A percentile compares a stretch with the other conserved stretches of the same genome.
Evolutionary conservation across 1,139 yeast species (phyloP).

Genomic region (Yamadazyma sp.): DNA sequence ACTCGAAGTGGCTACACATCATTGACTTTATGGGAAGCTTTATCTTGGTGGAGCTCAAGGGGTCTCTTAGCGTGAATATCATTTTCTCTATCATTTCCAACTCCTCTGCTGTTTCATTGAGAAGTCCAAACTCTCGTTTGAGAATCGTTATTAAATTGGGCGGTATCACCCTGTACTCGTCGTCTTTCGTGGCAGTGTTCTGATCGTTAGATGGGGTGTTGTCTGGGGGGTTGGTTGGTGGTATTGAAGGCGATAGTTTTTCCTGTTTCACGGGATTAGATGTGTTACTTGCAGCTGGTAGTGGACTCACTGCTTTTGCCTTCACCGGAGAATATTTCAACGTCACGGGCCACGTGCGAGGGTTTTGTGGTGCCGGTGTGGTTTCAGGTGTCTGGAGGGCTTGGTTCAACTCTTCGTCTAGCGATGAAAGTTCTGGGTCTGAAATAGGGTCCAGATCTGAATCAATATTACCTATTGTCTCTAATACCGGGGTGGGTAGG

Average conservation of each 20-base stretch:
- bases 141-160: conserved; percentile 24
- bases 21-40: conserved; percentile 41
- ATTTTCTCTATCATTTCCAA: conserved; percentile 27
- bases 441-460: conserved; percentile 1
- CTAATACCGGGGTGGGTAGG: conserved; percentile 11
- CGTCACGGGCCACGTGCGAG: neutral
- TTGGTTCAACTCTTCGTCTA: conserved; percentile 20
- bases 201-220: neutral
- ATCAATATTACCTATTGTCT: neutral
- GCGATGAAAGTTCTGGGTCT: conserved; percentile 14
- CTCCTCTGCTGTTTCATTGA: conserved; percentile 25
- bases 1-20: conserved; percentile 43
- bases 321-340: neutral
- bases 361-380: neutral
- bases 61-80: conserved; percentile 31
- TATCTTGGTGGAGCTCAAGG: conserved; percentile 38
- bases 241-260: conserved; percentile 1
- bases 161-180: conserved; percentile 26
- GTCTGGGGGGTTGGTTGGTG: neutral
- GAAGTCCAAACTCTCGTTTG: conserved; percentile 21
- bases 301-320: neutral
- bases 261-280: neutral
- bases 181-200: neutral
- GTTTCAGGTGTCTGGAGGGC: conserved; percentile 7
- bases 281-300: too few relatives aligned